Evolutionary conservation across 257 asterid genomes (phyloP), one percentile per base, ranked within the genome.

Genomic region (Lantana camara): DNA sequence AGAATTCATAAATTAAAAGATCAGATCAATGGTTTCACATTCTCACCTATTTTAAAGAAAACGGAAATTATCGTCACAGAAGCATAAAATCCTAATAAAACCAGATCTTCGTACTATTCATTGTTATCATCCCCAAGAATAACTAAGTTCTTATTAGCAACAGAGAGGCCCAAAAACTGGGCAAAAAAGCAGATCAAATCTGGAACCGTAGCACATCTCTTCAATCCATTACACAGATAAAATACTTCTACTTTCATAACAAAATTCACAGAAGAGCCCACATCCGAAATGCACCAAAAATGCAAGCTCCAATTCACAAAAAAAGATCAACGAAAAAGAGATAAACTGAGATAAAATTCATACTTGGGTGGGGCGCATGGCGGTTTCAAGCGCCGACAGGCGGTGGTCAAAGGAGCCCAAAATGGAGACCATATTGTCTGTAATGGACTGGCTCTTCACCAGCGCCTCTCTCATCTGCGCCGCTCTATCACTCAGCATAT

Each of bases 321-420:
- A 46, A 45, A 27, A 27, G 2, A 2, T 27, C 2, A 27, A 5
- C 4, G 9, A 44, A 12, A 68, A 29, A 19, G 0, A 23, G 1
- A 10, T 2, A 60, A 40, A 24, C 24, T 23, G 59, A 41, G 60
- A 22, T 58, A 15, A 6, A 30, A 59, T 24, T 3, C 3, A 13
- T 70, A 80, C 93, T 71, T 85, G 93, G 7, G 93, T 85, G 7
- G 93, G 93, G 37, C 93, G 83, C 93, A 85, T 85, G 72, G 93
- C 93, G 68, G 85, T 80, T 71, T 85, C 89, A 16, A 85, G 87
- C 29, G 89, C 78, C 22, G 93, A 85, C 61, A 85, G 89, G 16
- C 93, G 89, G 63, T 85, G 89, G 66, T 85, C 93, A 65, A 85
- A 85, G 27, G 93, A 85, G 17, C 93, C 93, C 53, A 85, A 69